These are phyloP conservation scores for Fusarium nurragi DNA, from an alignment of 2,329 filamentous ascomycete genomes.

Conservation along the genomic window DNA sequence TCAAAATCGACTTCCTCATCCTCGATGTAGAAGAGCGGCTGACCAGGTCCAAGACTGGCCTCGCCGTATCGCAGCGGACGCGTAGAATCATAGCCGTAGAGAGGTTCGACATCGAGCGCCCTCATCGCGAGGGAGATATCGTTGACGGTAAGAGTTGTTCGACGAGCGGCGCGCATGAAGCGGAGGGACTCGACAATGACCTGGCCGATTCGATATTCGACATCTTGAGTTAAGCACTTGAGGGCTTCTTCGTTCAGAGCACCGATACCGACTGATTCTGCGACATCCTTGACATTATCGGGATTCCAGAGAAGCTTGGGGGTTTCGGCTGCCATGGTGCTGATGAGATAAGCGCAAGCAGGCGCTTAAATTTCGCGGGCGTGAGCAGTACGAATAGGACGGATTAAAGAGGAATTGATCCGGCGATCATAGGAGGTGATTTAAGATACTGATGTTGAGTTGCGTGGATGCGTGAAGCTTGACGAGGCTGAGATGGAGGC, in stretches of 20 bases:
- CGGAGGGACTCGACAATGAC: slow-evolving; percentile 94
- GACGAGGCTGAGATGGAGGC: slow-evolving; percentile 22
- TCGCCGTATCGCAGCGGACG: slow-evolving; percentile 91
- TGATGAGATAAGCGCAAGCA: not conserved
- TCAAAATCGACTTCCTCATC: slow-evolving; percentile 99
- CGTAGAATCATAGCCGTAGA: slow-evolving; percentile 96
- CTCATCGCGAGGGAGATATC: slow-evolving; percentile 88
- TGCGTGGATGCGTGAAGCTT: slow-evolving; percentile 16
- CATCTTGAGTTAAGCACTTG: slow-evolving; percentile 88
- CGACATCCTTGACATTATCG: slow-evolving; percentile 94
- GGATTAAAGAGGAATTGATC: not conserved
- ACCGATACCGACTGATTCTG: slow-evolving; percentile 91
- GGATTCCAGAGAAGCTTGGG: slow-evolving; percentile 87
- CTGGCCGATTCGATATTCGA: slow-evolving; percentile 93
- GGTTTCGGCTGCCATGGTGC: slow-evolving; percentile 51
- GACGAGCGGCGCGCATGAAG: slow-evolving; percentile 91
- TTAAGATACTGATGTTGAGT: not conserved
- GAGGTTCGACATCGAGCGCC: slow-evolving; percentile 89
- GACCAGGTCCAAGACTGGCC: slow-evolving; percentile 89
- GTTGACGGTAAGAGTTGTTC: slow-evolving; percentile 87
- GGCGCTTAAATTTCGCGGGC: not conserved
- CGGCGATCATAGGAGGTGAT: not conserved
- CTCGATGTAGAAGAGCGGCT: slow-evolving; percentile 96
- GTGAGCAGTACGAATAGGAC: not conserved
- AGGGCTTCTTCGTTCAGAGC: slow-evolving; percentile 85